Evolutionary conservation across 2,329 filamentous ascomycete genomes (phyloP).

Genomic region (Cercospora sojina): DNA sequence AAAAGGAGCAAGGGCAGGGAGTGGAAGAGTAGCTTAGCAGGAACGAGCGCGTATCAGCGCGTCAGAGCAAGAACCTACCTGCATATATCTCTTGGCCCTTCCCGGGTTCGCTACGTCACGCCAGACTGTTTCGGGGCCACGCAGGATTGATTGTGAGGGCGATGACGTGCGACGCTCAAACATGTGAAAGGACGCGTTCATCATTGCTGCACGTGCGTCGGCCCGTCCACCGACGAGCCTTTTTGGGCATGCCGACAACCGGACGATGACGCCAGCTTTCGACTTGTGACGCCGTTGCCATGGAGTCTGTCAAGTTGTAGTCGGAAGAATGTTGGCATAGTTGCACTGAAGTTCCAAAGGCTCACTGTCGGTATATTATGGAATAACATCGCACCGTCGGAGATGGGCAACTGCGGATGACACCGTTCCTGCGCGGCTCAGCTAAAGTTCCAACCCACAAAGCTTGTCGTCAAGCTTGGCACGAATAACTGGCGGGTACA

Average conservation of each 20-base stretch:
- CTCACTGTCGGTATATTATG: too few relatives aligned
- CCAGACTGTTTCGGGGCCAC: conserved; percentile 1
- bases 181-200: not conserved
- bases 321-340: not conserved
- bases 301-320: not conserved
- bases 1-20: not conserved
- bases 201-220: conserved; percentile 1
- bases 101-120: not conserved
- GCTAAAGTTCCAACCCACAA: not conserved
- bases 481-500: not conserved
- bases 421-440: not conserved
- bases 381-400: too few relatives aligned
- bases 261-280: not conserved
- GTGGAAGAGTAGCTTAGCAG: not conserved
- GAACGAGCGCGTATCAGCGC: not conserved
- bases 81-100: conserved; percentile 4
- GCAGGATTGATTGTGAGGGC: not conserved
- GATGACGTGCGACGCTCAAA: not conserved
- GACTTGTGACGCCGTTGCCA: not conserved
- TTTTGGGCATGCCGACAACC: not conserved
- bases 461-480: not conserved
- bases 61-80: not conserved
- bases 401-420: too few relatives aligned
- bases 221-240: not conserved
- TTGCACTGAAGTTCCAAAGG: not conserved